These are phyloP conservation scores for Botryotinia calthae DNA, from an alignment of 2,329 filamentous ascomycete species.

Conservation along the genomic window DNA sequence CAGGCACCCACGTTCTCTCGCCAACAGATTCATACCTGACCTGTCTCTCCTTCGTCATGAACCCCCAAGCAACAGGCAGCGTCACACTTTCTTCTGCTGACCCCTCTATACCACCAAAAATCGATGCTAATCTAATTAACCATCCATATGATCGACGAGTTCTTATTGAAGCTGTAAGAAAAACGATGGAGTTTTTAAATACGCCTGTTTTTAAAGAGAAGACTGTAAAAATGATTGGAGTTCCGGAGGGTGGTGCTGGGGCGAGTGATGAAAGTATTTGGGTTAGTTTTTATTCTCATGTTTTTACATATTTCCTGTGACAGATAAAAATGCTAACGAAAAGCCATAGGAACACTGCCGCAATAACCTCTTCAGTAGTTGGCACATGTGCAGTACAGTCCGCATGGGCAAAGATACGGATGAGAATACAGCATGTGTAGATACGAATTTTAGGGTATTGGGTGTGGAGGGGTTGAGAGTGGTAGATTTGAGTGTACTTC, in stretches of 20 bases:
- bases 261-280: not conserved
- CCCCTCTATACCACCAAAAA: constrained; percentile 61
- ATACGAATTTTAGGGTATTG: constrained; percentile 48
- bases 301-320: too few species aligned
- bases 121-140: constrained; percentile 58
- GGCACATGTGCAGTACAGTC: constrained; percentile 10
- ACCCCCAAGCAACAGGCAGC: constrained; percentile 57
- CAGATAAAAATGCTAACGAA: too few species aligned
- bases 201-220: not conserved
- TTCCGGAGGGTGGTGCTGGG: not conserved
- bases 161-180: constrained; percentile 46
- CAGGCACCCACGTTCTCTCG: constrained; percentile 41
- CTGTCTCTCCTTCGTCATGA: constrained; percentile 49
- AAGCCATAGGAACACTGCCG: constrained; percentile 6
- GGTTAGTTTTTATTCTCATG: not conserved
- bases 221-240: constrained; percentile 14
- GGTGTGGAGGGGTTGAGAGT: constrained; percentile 50
- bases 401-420: constrained; percentile 23
- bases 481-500: constrained; percentile 52
- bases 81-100: constrained; percentile 61
- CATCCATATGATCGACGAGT: constrained; percentile 52
- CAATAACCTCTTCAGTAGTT: not conserved
- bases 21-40: constrained; percentile 44
- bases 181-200: not conserved
- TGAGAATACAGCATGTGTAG: constrained; percentile 48